Conservation (phyloP, 2,329 filamentous ascomycete genomes). For the Talaromyces piceae region DNA sequence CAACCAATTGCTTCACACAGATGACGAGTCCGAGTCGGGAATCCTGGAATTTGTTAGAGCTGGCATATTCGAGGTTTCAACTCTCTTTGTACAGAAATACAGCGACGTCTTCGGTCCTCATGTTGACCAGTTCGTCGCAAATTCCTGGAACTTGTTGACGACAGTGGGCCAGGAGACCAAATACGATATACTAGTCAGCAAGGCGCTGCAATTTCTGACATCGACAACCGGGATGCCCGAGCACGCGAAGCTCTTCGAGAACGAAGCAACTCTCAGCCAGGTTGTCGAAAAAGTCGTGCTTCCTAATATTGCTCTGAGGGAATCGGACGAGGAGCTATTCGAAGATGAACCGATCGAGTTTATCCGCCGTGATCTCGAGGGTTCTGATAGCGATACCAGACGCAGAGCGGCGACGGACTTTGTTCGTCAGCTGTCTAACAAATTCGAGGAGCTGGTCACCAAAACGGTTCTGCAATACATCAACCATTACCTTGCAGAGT, state of each 20-base stretch:
- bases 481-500: conserved; percentile 69
- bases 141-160: conserved; percentile 85
- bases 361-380: conserved; percentile 88
- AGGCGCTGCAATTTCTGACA: conserved; percentile 87
- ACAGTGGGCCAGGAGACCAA: conserved; percentile 80
- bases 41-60: conserved; percentile 81
- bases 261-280: conserved; percentile 67
- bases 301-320: conserved; percentile 83
- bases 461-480: conserved; percentile 82
- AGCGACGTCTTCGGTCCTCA: conserved; percentile 84
- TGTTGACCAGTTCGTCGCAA: conserved; percentile 76
- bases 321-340: conserved; percentile 91
- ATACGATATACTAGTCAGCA: conserved; percentile 90
- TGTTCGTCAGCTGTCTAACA: conserved; percentile 76
- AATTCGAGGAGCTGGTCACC: conserved; percentile 79
- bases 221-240: conserved; percentile 71
- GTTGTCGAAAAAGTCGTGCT: conserved; percentile 94
- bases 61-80: conserved; percentile 84
- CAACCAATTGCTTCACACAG: conserved; percentile 72
- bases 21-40: conserved; percentile 84
- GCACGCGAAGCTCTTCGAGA: conserved; percentile 81
- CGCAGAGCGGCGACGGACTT: conserved; percentile 92
- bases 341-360: conserved; percentile 99
- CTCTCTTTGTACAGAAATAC: conserved; percentile 89
- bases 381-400: conserved; percentile 90